Base-by-base conservation (phyloP, 345 rosid genomes). In the Mallotus nudiflorus region DNA sequence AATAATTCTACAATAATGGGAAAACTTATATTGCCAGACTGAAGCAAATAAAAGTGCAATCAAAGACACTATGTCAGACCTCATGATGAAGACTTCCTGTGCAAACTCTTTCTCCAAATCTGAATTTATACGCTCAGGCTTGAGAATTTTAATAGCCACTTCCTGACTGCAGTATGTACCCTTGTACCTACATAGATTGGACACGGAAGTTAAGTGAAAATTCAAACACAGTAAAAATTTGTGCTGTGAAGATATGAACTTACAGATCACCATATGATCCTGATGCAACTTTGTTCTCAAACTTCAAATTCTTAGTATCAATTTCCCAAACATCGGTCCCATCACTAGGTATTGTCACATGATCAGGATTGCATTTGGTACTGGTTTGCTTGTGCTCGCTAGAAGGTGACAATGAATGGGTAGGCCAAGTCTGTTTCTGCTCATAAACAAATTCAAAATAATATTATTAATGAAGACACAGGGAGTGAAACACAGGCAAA, bases 291-390 rank as follows among this genome's bases (percentile, higher is more conserved):
- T 85, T 91, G 73, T 69, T 84, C 77, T 83, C 97, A 68, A 90
- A 89, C 82, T 85, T 84, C 73, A 95, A 75, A 70, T 85, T 67
- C 73, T 76, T 71, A 24, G 87, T 85, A 80, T 95, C 89, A 70
- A 95, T 85, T 86, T 95, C 99, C 99, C 99, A 95, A 31, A 87
- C 99, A 82, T 95, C 97, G 63, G 89, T 89, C 79, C 97, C 97
- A 68, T 92, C 99, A 73, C 68, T 79, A 57, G 97, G 99, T 85
- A 95, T 95, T 65, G 87, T 48, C 79, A 95, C 89, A 80, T 82
- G 85, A 78, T 82, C 72, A 52, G 75, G 73, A 45, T 76, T 82
- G 51, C 68, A 61, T 63, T 82, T 78, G 74, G 58, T 70, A 29
- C 44, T 69, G 9, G 62, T 54, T 73, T 77, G 72, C 72, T 80